These are phyloP conservation scores for Trametes versicolor DNA, from an alignment of 1,284 basidiomycete species.

Conservation along the genomic window DNA sequence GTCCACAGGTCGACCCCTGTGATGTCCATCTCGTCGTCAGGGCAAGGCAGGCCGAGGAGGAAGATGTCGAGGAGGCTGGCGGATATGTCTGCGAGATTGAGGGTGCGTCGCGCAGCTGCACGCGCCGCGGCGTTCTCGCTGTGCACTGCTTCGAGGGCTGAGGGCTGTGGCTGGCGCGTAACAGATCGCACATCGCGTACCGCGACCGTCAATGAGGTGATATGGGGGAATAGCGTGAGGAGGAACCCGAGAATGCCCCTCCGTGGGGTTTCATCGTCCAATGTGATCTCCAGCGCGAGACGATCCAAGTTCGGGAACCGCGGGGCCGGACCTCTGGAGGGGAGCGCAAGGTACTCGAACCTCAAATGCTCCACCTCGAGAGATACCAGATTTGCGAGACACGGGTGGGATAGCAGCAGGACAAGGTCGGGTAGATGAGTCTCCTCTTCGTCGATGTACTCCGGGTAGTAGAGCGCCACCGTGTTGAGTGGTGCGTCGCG, in stretches of 20 bases:
- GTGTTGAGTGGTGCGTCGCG: background rate
- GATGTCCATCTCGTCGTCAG: background rate
- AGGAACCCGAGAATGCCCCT: constrained; percentile 8
- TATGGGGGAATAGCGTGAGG: constrained; percentile 2
- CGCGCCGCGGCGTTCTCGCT: background rate
- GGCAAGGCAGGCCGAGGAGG: constrained; percentile 1
- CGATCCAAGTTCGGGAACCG: background rate
- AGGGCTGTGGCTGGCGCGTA: background rate
- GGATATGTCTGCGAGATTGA: background rate
- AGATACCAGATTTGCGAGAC: background rate
- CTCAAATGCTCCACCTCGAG: constrained; percentile 8
- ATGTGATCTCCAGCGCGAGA: constrained; percentile 5
- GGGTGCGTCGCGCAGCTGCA: background rate
- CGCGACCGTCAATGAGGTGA: background rate
- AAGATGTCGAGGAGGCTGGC: constrained; percentile 6
- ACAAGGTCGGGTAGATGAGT: background rate
- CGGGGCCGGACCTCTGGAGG: background rate
- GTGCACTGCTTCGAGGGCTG: background rate
- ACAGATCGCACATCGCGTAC: background rate
- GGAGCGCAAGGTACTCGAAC: constrained; percentile 8
- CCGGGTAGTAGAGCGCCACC: constrained; percentile 7
- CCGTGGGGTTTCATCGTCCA: background rate
- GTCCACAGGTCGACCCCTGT: background rate
- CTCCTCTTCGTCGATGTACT: constrained; percentile 7
- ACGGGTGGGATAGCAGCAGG: constrained; percentile 2